A percentile compares a stretch with the other conserved stretches of the same genome.
Conservation (phyloP, 345 rosid genomes). For the Arabidopsis suecica region DNA sequence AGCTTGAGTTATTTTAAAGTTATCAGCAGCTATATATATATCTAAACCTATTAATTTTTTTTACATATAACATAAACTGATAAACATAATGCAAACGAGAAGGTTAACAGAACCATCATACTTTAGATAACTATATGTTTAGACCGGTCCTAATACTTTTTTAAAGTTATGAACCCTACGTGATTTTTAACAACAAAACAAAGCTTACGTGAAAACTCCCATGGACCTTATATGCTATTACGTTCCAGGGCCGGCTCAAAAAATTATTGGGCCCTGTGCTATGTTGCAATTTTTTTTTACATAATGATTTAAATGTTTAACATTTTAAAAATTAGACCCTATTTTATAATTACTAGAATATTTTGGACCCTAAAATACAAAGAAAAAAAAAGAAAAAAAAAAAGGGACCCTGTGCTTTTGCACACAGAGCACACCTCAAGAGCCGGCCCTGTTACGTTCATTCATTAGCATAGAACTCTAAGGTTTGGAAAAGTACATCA, state of each 20-base stretch:
- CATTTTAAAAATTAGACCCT: too few species aligned
- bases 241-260: neutral
- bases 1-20: neutral
- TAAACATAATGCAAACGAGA: neutral
- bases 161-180: neutral
- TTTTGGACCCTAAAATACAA: too few species aligned
- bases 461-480: constrained; percentile 9
- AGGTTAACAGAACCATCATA: neutral
- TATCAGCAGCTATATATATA: neutral
- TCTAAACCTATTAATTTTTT: too few species aligned
- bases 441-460: neutral
- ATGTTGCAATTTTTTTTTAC: too few species aligned
- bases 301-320: too few species aligned
- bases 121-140: constrained; percentile 1
- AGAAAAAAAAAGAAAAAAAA: too few species aligned
- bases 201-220: neutral
- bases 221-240: constrained; percentile 6
- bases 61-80: too few species aligned
- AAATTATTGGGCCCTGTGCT: too few species aligned
- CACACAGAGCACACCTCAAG: too few species aligned
- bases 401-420: too few species aligned
- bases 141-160: neutral
- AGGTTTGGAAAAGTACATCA: constrained; percentile 20
- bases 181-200: neutral
- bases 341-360: too few species aligned